Conservation (phyloP, 2,329 filamentous ascomycete genomes). For the Alternaria infectoria region DNA sequence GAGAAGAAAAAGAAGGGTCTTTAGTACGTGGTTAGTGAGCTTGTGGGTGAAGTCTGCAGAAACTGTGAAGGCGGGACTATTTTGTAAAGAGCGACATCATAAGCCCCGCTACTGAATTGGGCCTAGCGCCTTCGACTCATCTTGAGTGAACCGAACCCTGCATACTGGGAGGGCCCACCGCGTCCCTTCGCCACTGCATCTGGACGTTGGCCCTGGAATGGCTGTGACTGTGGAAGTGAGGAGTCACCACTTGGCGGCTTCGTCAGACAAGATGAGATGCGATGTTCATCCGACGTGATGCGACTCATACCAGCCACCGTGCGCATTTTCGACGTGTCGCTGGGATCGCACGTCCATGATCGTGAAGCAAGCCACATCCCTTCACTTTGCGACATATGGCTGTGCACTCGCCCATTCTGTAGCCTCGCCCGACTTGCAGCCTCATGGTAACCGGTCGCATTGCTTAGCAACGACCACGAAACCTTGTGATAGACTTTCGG, state of each 20-base stretch:
- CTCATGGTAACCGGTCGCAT: background rate
- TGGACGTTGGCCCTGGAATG: background rate
- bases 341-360: constrained; percentile 14
- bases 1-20: background rate
- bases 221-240: background rate
- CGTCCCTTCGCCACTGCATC: background rate
- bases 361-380: constrained; percentile 12
- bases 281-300: background rate
- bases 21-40: constrained; percentile 4
- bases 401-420: background rate
- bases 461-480: background rate
- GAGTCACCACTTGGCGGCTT: constrained; percentile 12
- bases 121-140: constrained; percentile 35
- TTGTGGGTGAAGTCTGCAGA: constrained; percentile 24
- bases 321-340: constrained; percentile 9
- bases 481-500: background rate
- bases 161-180: background rate
- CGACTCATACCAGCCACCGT: constrained; percentile 21
- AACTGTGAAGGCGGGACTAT: constrained; percentile 31
- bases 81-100: constrained; percentile 36
- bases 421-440: background rate
- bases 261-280: background rate
- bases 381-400: constrained; percentile 7
- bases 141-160: constrained; percentile 19
- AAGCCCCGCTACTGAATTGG: constrained; percentile 27